These are phyloP conservation scores for Berberis vulgaris DNA, from an alignment of 164 flowering plant genomes.

Conservation along the genomic window DNA sequence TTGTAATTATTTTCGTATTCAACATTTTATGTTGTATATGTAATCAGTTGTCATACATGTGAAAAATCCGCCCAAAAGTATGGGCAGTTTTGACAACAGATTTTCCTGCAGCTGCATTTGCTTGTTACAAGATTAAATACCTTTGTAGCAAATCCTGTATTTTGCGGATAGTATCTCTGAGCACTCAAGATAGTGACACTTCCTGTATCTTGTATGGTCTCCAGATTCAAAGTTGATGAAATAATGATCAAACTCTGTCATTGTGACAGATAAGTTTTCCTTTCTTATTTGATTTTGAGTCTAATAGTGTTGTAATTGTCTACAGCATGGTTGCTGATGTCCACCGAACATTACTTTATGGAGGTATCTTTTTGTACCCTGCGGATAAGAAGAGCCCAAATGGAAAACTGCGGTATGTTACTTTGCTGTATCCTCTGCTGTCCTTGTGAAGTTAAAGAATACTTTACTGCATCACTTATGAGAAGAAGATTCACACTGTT, in stretches of 20 bases:
- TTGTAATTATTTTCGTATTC: too few species aligned
- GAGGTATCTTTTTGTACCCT: conserved; percentile 97
- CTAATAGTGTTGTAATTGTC: not conserved
- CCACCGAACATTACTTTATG: conserved; percentile 95
- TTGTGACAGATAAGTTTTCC: not conserved
- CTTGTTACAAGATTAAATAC: too few species aligned
- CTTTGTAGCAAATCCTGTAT: too few species aligned
- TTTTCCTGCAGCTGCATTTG: too few species aligned
- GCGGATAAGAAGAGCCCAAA: conserved; percentile 94
- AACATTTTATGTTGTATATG: too few species aligned
- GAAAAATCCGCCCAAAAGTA: too few species aligned
- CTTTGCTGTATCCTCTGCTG: not conserved
- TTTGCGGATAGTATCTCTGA: too few species aligned
- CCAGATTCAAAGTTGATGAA: too few species aligned
- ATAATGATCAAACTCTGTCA: not conserved
- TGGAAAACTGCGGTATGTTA: conserved; percentile 81
- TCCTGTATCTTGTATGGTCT: too few species aligned
- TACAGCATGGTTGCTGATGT: conserved; percentile 99
- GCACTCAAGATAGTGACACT: too few species aligned
- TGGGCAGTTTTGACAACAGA: too few species aligned
- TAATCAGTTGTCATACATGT: too few species aligned
- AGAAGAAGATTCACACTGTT: not conserved
- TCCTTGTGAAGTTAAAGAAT: not conserved
- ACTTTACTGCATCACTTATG: not conserved
- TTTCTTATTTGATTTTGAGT: not conserved